phyloP scores from a whole-genome alignment of 345 rosid genomes.

The Melaleuca alternifolia region DNA sequence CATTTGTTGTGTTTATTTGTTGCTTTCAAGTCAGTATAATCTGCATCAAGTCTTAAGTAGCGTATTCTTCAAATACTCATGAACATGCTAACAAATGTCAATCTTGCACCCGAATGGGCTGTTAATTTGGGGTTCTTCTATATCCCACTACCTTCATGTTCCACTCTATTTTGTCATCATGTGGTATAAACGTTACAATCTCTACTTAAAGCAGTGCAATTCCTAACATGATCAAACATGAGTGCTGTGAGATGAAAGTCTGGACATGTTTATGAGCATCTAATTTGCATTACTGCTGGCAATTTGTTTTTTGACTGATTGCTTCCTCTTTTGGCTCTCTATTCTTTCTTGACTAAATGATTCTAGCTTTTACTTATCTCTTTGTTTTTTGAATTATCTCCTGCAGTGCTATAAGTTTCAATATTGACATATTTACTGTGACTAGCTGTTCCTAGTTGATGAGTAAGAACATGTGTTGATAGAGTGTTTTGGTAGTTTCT shows the following conservation, averaged over 20 bases:
- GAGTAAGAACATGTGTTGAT: not conserved
- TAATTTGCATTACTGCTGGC: not conserved
- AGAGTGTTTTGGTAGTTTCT: not conserved
- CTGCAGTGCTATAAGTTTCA: not conserved
- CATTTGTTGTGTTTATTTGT: not conserved
- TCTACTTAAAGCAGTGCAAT: not conserved
- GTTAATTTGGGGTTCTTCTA: not conserved
- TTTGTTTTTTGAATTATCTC: not conserved
- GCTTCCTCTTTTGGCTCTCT: not conserved
- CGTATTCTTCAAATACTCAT: not conserved
- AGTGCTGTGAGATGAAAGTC: not conserved
- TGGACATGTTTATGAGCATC: not conserved
- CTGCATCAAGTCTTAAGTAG: not conserved
- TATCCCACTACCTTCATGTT: not conserved
- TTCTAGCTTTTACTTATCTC: not conserved
- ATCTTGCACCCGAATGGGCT: not conserved
- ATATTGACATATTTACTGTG: not conserved
- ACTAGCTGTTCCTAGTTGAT: not conserved
- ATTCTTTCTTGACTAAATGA: not conserved
- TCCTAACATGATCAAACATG: not conserved
- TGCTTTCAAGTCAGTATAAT: not conserved
- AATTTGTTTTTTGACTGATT: not conserved
- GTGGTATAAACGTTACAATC: not conserved
- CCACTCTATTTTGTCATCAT: not conserved
- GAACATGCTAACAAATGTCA: not conserved